Conservation (phyloP, 495 filamentous ascomycete genomes). For the Cenococcum geophilum region DNA sequence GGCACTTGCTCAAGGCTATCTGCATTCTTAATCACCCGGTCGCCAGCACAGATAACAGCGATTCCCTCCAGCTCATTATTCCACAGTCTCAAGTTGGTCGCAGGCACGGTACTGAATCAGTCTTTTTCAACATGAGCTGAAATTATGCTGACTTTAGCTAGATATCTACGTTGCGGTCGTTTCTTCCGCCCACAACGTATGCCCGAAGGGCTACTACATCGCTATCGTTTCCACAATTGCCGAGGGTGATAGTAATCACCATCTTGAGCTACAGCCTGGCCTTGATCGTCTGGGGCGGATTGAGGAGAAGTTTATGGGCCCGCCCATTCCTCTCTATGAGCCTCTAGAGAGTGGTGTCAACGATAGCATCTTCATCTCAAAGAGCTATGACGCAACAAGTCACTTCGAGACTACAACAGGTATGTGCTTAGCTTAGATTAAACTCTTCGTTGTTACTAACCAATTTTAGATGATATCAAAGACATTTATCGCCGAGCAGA, state of each 20-base stretch:
- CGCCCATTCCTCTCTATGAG: constrained; percentile 88
- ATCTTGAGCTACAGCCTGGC: constrained; percentile 87
- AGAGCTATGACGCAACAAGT: constrained; percentile 94
- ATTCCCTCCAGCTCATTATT: constrained; percentile 94
- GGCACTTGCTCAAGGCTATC: constrained; percentile 90
- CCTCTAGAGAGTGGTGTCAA: constrained; percentile 77
- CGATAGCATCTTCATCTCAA: constrained; percentile 94
- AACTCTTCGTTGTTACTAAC: constrained; percentile 4
- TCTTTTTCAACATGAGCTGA: neutral
- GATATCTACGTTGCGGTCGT: constrained; percentile 98
- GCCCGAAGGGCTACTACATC: constrained; percentile 98
- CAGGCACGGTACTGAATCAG: constrained; percentile 66
- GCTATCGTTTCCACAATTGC: constrained; percentile 97
- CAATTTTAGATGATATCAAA: constrained; percentile 70
- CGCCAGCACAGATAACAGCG: constrained; percentile 73
- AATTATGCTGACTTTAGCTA: constrained; percentile 38
- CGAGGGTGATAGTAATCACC: constrained; percentile 85
- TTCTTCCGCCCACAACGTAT: constrained; percentile 93
- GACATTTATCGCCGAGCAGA: constrained; percentile 86
- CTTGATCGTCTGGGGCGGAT: constrained; percentile 89
- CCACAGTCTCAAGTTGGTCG: constrained; percentile 94
- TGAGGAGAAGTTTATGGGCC: constrained; percentile 95
- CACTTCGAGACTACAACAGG: constrained; percentile 92
- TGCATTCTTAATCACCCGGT: constrained; percentile 97
- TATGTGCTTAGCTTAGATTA: constrained; percentile 30